A percentile compares a stretch with the other conserved stretches of the same genome.
Evolutionary conservation across 140 eudicot species (phyloP).

Genomic region (Erigeron philadelphicus): DNA sequence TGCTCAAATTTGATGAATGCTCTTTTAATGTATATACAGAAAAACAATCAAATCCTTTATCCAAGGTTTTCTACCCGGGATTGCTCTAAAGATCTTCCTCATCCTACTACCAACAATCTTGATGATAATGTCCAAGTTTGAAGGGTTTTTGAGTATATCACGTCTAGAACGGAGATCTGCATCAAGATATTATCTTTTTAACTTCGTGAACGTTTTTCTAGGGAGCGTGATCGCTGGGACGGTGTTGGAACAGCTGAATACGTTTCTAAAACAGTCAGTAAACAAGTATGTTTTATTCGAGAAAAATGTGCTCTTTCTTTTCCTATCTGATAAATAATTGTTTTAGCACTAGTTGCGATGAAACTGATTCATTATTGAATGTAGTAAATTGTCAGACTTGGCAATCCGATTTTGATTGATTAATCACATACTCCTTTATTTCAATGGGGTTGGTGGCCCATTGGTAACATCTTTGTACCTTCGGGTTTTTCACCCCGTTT

Average conservation of each 20-base stretch:
- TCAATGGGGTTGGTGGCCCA: no score
- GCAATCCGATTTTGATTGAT: no score
- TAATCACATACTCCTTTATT: no score
- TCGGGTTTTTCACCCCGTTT: no score
- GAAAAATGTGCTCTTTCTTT: not conserved
- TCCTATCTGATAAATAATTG: not conserved
- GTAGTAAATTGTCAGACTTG: no score
- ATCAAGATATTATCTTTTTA: constrained; percentile 64
- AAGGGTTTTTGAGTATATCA: constrained; percentile 64
- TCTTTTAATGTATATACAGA: constrained; percentile 35
- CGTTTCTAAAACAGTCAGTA: constrained; percentile 59
- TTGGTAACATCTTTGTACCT: no score
- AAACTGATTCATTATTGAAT: not conserved
- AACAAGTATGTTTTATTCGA: constrained; percentile 41
- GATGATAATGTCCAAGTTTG: constrained; percentile 80
- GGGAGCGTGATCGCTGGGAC: constrained; percentile 67
- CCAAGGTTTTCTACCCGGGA: constrained; percentile 80
- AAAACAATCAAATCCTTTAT: constrained; percentile 58
- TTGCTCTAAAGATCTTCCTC: constrained; percentile 79
- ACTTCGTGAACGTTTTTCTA: constrained; percentile 71
- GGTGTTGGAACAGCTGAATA: constrained; percentile 66
- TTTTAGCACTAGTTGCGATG: not conserved
- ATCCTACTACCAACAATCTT: constrained; percentile 63
- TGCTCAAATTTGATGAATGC: not conserved
- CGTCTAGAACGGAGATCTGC: constrained; percentile 72